Base-by-base conservation (phyloP, 2,329 filamentous ascomycete genomes). In the Fusarium nisikadoi region DNA sequence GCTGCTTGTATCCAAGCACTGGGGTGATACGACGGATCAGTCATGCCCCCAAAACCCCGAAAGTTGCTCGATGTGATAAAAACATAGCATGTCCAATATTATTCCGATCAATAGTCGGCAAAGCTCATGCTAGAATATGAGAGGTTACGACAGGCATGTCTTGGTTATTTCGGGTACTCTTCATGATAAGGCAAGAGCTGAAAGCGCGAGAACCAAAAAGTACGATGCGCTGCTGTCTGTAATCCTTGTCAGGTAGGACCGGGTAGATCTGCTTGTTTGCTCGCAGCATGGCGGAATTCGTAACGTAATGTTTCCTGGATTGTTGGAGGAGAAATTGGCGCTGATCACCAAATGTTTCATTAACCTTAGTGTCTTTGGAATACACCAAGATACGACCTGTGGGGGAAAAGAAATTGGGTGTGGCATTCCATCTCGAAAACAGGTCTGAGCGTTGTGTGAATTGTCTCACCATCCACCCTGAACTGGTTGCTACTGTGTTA, bases 271-370 rank as follows among this genome's bases (percentile, higher is more conserved):
- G n/a, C n/a, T n/a, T 36, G 19, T 39, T 29, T 57, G 14, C 27
- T 41, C 19, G 27, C 31, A 17, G 27, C 36, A 52, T 52, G 35
- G 42, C 31, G 39, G 19, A 29, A 56, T 56, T 16, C 20, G 33
- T 29, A 36, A 38, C 16, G 12, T 39, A 38, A 17, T 29, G 36
- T 58, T 33, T 47, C 39, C 23, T 27, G 17, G 39, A 43, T 52
- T 50, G 63, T 23, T 29, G 14, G 27, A 46, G 16, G 45, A 58
- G 42, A 57, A 57, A 17, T 38, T 36, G 31, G 31, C 45, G 38
- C 29, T 35, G 54, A 67, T 67, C 45, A 47, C 38, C 54, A 61
- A 53, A 61, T 35, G 46, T 53, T 53, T 67, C 46, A 61, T 67
- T 61, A 41, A 33, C 46, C 23, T 46, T 42, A 33, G 46, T 58